Evolutionary conservation across 495 filamentous ascomycete genomes (phyloP).

Genomic region (Geopyxis carbonaria): DNA sequence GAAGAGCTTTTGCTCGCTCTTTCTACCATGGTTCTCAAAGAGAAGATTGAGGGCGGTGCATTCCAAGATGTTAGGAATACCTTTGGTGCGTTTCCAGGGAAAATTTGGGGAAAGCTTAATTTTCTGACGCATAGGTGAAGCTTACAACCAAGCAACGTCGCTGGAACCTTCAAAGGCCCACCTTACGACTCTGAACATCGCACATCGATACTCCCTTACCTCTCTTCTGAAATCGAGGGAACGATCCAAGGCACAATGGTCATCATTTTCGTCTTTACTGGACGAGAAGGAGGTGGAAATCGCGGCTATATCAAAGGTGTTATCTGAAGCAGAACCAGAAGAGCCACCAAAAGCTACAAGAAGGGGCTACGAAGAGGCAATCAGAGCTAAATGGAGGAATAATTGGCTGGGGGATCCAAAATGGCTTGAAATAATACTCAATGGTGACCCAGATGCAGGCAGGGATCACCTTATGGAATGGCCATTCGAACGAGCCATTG

Average conservation of each 20-base stretch:
- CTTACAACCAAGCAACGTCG: constrained; percentile 18
- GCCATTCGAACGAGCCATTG: constrained; percentile 18
- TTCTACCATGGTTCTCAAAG: constrained; percentile 19
- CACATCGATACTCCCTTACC: constrained; percentile 12
- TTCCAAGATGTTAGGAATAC: constrained; percentile 9
- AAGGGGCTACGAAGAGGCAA: constrained; percentile 19
- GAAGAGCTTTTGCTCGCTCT: constrained; percentile 22
- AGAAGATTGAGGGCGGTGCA: constrained; percentile 13
- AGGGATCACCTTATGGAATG: constrained; percentile 21
- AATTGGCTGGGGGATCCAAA: constrained; percentile 24
- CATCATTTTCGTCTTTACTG: constrained; percentile 16
- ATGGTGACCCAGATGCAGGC: constrained; percentile 18
- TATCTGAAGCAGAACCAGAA: not conserved
- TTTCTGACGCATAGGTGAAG: not conserved
- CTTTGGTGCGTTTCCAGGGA: constrained; percentile 12
- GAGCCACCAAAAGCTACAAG: constrained; percentile 2
- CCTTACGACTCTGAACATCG: constrained; percentile 14
- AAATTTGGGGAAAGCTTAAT: not conserved
- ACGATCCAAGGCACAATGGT: constrained; percentile 22
- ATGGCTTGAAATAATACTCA: constrained; percentile 23
- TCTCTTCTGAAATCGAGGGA: constrained; percentile 13
- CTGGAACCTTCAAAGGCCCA: constrained; percentile 7
- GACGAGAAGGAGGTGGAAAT: constrained; percentile 16
- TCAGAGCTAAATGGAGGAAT: constrained; percentile 21
- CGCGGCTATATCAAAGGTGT: constrained; percentile 5